Evolutionary conservation across 2,329 filamentous ascomycete species (phyloP).

Genomic region (Pseudocercospora fijiensis): DNA sequence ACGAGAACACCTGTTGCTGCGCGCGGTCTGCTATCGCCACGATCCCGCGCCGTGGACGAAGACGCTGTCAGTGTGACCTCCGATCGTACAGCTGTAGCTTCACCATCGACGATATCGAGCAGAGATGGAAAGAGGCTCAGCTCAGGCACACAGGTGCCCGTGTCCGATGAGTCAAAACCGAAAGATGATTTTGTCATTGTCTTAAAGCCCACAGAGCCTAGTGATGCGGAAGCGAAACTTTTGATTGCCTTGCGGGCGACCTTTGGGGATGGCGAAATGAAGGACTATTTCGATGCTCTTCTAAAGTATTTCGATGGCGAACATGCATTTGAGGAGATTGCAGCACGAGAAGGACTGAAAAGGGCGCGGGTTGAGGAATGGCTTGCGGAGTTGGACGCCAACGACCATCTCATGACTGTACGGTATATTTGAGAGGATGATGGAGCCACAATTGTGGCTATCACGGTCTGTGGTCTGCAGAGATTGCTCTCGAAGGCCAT

Average conservation of each 20-base stretch:
- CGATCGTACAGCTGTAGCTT: constrained; percentile 29
- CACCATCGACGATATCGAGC: constrained; percentile 11
- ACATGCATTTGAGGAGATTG: constrained; percentile 80
- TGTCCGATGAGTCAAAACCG: not conserved
- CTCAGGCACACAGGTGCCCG: constrained; percentile 10
- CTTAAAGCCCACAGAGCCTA: constrained; percentile 23
- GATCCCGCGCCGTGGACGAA: constrained; percentile 29
- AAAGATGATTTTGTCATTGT: constrained; percentile 21
- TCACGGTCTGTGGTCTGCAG: no score
- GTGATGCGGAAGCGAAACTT: constrained; percentile 18
- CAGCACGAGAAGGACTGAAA: constrained; percentile 81
- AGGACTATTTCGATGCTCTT: constrained; percentile 69
- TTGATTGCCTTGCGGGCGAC: constrained; percentile 17
- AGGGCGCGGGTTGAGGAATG: constrained; percentile 62
- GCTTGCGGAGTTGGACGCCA: constrained; percentile 64
- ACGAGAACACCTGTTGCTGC: constrained; percentile 15
- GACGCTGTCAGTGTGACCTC: constrained; percentile 31
- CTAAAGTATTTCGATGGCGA: constrained; percentile 85
- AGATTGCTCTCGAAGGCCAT: no score
- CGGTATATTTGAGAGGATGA: constrained; percentile 27
- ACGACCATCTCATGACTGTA: constrained; percentile 57
- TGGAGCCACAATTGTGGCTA: not conserved
- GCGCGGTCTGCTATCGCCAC: constrained; percentile 30
- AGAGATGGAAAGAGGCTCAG: constrained; percentile 17
- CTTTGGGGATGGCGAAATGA: constrained; percentile 54